phyloP scores from a whole-genome alignment of 129 eudicot species.

The Sambucus nigra region DNA sequence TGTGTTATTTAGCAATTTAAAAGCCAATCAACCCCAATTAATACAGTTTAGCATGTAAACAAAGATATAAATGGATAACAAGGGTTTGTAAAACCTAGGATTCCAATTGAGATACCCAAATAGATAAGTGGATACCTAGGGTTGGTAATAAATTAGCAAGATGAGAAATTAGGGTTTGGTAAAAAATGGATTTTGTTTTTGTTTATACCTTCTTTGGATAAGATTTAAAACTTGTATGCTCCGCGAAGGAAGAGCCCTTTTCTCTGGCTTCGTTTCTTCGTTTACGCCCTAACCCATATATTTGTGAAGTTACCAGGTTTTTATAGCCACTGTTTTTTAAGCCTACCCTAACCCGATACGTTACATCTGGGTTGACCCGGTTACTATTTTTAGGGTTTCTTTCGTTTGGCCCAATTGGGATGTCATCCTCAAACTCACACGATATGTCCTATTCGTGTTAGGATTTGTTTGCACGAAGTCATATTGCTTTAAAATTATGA shows the following conservation, averaged over 20 bases:
- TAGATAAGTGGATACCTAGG: neutral
- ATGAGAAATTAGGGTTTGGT: slow-evolving; percentile 1
- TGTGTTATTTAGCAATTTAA: no score
- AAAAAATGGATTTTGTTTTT: neutral
- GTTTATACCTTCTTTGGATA: slow-evolving; percentile 4
- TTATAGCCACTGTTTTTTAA: slow-evolving; percentile 22
- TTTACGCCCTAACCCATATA: slow-evolving; percentile 59
- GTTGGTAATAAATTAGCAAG: neutral
- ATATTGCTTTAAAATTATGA: no score
- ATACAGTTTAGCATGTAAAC: no score
- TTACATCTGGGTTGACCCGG: slow-evolving; percentile 19
- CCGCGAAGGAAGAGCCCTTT: slow-evolving; percentile 43
- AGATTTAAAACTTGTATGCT: slow-evolving; percentile 19
- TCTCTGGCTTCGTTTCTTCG: slow-evolving; percentile 58
- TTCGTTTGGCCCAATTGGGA: no score
- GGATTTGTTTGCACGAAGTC: no score
- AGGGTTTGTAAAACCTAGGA: neutral
- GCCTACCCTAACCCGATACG: slow-evolving; percentile 40
- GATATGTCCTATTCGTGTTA: no score
- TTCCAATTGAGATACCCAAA: no score
- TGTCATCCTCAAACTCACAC: no score
- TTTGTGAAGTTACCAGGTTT: slow-evolving; percentile 19
- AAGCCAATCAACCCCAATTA: no score
- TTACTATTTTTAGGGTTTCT: neutral
- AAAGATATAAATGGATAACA: no score